Percentiles rank a stretch among this genome's conserved stretches.
phyloP scores from a whole-genome alignment of 768 basidiomycete genomes.

The Leccinellum luteum region DNA sequence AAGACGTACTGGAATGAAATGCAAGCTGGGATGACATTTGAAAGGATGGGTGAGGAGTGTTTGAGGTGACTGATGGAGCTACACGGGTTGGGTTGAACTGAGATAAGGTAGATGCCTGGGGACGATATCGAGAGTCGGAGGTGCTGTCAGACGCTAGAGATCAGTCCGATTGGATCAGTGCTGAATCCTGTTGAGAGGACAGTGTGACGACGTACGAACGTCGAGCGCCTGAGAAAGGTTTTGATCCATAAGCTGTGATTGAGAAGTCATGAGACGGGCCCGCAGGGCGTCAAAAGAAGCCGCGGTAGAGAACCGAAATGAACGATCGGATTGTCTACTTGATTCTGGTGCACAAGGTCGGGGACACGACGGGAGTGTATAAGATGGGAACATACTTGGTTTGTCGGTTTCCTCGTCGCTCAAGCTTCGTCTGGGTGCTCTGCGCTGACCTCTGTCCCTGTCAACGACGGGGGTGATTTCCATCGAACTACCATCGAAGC shows the following conservation, averaged over 20 bases:
- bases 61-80: conserved; percentile 49
- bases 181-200: neutral
- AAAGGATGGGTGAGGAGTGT: conserved; percentile 52
- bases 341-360: conserved; percentile 18
- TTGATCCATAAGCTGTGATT: conserved; percentile 38
- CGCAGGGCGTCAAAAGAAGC: conserved; percentile 46
- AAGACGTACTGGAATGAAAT: conserved; percentile 54
- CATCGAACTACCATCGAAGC: conserved; percentile 58
- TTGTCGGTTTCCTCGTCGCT: conserved; percentile 69
- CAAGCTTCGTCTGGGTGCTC: conserved; percentile 54
- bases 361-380: conserved; percentile 8
- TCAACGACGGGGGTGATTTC: conserved; percentile 50
- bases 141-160: conserved; percentile 15
- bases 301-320: conserved; percentile 44
- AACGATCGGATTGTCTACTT: conserved; percentile 30
- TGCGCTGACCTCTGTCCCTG: conserved; percentile 42
- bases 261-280: conserved; percentile 41
- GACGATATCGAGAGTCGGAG: conserved; percentile 16
- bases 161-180: conserved; percentile 11
- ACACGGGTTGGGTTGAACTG: conserved; percentile 39
- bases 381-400: conserved; percentile 41
- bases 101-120: conserved; percentile 31
- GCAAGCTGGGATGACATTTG: conserved; percentile 51
- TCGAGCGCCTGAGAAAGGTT: conserved; percentile 30
- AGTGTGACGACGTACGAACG: conserved; percentile 33